These are phyloP conservation scores for Rhodomyrtus tomentosa DNA, from an alignment of 345 rosid genomes.

Conservation along the genomic window DNA sequence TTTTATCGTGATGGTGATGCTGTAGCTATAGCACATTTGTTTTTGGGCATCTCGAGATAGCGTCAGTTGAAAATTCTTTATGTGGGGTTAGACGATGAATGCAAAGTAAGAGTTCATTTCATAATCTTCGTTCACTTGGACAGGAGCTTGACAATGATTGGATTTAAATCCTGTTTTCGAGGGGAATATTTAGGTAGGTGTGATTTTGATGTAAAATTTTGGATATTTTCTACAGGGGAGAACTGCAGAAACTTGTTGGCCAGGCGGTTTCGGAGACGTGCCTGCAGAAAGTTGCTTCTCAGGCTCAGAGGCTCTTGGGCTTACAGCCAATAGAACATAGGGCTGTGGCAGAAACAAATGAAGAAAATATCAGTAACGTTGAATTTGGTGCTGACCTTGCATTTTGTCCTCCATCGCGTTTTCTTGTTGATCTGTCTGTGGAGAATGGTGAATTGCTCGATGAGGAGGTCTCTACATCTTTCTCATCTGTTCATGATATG, in stretches of 20 bases:
- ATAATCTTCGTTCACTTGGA: neutral
- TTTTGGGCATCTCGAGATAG: neutral
- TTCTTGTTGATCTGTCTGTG: constrained; percentile 53
- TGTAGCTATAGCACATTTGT: neutral
- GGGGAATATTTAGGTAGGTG: neutral
- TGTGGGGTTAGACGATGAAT: neutral
- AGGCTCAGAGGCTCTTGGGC: constrained; percentile 39
- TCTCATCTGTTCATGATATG: constrained; percentile 28
- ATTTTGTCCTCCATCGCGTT: constrained; percentile 68
- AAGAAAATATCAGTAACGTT: constrained; percentile 19
- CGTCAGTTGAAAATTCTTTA: neutral
- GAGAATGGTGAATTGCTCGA: constrained; percentile 35
- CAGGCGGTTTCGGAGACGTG: constrained; percentile 38
- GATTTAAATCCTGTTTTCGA: neutral
- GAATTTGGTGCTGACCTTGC: constrained; percentile 81
- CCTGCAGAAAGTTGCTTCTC: constrained; percentile 41
- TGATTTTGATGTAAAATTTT: neutral
- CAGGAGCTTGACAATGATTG: neutral
- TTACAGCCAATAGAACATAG: constrained; percentile 42
- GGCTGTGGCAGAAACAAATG: constrained; percentile 16
- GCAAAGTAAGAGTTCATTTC: neutral
- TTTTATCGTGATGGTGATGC: neutral
- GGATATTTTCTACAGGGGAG: constrained; percentile 36
- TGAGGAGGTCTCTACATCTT: constrained; percentile 22
- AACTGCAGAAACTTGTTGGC: constrained; percentile 66